A percentile compares a stretch with the other conserved stretches of the same genome.
Conservation (phyloP, 129 eudicot species). For the Rutidosis leptorrhynchoides region DNA sequence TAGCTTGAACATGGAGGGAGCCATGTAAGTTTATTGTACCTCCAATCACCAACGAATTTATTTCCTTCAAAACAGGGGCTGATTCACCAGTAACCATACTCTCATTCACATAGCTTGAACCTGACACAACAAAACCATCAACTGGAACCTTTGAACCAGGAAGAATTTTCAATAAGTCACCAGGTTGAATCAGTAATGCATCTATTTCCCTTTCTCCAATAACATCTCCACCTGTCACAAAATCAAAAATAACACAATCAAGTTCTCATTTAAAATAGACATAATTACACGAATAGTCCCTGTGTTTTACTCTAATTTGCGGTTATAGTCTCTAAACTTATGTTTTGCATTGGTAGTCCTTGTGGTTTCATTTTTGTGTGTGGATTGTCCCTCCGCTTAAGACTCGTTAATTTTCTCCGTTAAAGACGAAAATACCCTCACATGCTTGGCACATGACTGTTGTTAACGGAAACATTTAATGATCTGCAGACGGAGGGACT, state of each 20-base stretch:
- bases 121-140: constrained; percentile 78
- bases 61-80: constrained; percentile 60
- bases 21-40: constrained; percentile 93
- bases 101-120: constrained; percentile 89
- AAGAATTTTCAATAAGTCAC: constrained; percentile 69
- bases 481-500: too few relatives aligned
- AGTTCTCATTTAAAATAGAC: background rate
- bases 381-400: too few relatives aligned
- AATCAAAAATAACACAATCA: constrained; percentile 8
- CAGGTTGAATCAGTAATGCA: constrained; percentile 79
- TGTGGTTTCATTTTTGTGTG: too few relatives aligned
- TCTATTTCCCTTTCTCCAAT: constrained; percentile 86
- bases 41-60: constrained; percentile 59
- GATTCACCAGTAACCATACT: constrained; percentile 99
- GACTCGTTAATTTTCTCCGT: too few relatives aligned
- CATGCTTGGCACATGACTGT: too few relatives aligned
- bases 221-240: constrained; percentile 54
- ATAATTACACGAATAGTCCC: too few relatives aligned
- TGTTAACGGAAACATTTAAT: too few relatives aligned
- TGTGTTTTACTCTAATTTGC: too few relatives aligned
- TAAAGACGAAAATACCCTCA: too few relatives aligned
- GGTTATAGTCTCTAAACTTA: too few relatives aligned
- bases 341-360: too few relatives aligned
- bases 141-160: constrained; percentile 88
- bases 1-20: constrained; percentile 75